Evolutionary conservation across 2,329 filamentous ascomycete genomes (phyloP), one percentile per base, ranked within the genome.

Genomic region (Botrytis fabae): DNA sequence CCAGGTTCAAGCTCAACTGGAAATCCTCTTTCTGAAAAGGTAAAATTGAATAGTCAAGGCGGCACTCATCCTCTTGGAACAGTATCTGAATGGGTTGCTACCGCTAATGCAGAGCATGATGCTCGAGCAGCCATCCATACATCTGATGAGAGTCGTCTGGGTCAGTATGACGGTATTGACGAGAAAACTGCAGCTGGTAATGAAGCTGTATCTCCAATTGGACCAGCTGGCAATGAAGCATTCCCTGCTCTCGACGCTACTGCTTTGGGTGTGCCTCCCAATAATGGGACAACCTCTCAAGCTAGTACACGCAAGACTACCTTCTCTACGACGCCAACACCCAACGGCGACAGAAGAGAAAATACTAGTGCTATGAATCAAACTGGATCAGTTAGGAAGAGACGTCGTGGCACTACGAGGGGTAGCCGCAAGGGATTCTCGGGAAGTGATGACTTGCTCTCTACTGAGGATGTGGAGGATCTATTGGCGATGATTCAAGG

Each of bases 401-500:
- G 92, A 62, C 87, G 91, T 64, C 87, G 93, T 46, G 90, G 89
- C 1, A 92, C 90, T 42, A 95, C 92, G 57, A 80, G 75, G 48
- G 87, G 88, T 74, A 92, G 89, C 77, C 88, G 88, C 46, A 87
- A 89, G 60, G 89, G 89, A 1, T 89, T 91, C 77, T 85, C 87
- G 71, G 86, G 87, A 22, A 84, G 86, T 1, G 95, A 97, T 75
- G 94, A 97, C 69, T 85, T 98, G 76, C 86, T 98, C 70, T 87
- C 88, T 42, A 89, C 89, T 71, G 87, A 88, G 9, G 93, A 97
- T 77, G 93, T 94, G 1, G 95, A 97, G 81, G 92, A 93, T 78
- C 83, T 98, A 77, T 85, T 98, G 77, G 88, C 89, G 75, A 84
- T 96, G 84, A 88, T 96, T 40, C 95, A 98, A 82, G 96, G 96